A percentile compares a stretch with the other conserved stretches of the same genome.
phyloP scores from a whole-genome alignment of 2,329 filamentous ascomycete species.

The Niveomyces coronatus region DNA sequence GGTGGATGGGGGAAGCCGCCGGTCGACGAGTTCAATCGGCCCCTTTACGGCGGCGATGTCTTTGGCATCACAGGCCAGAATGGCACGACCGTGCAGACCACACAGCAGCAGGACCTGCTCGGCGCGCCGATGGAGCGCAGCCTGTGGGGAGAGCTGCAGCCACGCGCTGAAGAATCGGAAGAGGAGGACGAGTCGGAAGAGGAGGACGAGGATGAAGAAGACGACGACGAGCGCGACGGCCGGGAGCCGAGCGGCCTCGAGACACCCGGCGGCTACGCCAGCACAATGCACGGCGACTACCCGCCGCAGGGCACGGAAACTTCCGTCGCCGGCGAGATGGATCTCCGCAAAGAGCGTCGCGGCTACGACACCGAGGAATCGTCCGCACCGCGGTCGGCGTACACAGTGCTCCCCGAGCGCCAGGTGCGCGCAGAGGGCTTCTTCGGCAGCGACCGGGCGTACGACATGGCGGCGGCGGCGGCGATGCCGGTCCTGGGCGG shows the following conservation, averaged over 20 bases:
- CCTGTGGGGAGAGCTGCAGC: slow-evolving; percentile 86
- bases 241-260: slow-evolving; percentile 60
- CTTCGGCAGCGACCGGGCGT: slow-evolving; percentile 89
- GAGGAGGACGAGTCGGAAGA: slow-evolving; percentile 67
- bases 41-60: slow-evolving; percentile 87
- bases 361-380: slow-evolving; percentile 82
- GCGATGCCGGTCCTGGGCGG: slow-evolving; percentile 65
- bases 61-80: slow-evolving; percentile 59
- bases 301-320: slow-evolving; percentile 57
- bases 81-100: slow-evolving; percentile 17
- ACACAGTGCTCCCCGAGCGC: slow-evolving; percentile 82
- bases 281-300: slow-evolving; percentile 71
- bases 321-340: slow-evolving; percentile 76
- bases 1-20: slow-evolving; percentile 95
- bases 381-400: slow-evolving; percentile 66
- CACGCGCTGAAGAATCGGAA: slow-evolving; percentile 63
- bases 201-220: slow-evolving; percentile 60
- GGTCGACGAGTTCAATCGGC: slow-evolving; percentile 83
- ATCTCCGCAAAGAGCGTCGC: slow-evolving; percentile 71
- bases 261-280: slow-evolving; percentile 71
- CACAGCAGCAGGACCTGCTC: slow-evolving; percentile 25
- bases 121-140: slow-evolving; percentile 78
- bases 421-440: slow-evolving; percentile 81
- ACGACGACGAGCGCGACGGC: slow-evolving; percentile 51
- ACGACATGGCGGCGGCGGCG: slow-evolving; percentile 59